These are phyloP conservation scores for Dioscorea alata DNA, from an alignment of 106 monocot species.

Conservation along the genomic window DNA sequence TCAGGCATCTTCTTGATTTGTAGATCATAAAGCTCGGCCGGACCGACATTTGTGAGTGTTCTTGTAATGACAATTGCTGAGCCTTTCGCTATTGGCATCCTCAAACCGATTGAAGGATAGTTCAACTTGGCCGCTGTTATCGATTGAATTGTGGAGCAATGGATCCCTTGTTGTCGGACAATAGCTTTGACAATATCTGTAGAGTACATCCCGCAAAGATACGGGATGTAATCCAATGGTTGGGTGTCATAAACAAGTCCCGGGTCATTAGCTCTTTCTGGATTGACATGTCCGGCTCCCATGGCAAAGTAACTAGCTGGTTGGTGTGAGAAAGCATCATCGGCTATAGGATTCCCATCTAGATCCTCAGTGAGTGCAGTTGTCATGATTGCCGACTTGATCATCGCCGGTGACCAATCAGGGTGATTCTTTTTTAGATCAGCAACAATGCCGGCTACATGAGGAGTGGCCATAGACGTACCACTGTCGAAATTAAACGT, in stretches of 20 bases:
- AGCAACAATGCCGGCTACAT: background rate
- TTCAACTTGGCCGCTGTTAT: background rate
- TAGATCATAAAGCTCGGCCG: background rate
- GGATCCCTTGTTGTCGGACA: too few relatives aligned
- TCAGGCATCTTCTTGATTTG: background rate
- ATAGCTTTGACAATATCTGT: background rate
- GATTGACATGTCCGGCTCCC: constrained; percentile 37
- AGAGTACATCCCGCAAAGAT: constrained; percentile 15
- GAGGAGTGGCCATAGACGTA: constrained; percentile 8
- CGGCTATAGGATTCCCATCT: background rate
- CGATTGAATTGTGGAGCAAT: too few relatives aligned
- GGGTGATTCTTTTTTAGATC: background rate
- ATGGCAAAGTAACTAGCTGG: constrained; percentile 15
- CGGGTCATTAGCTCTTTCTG: constrained; percentile 14
- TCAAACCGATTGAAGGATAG: background rate
- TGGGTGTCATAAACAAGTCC: constrained; percentile 28
- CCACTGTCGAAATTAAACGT: constrained; percentile 24
- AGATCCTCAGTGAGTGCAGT: background rate
- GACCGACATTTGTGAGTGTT: background rate
- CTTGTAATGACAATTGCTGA: background rate
- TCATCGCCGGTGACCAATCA: constrained; percentile 1
- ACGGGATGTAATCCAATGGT: constrained; percentile 23
- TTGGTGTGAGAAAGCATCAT: background rate
- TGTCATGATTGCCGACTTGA: constrained; percentile 7
- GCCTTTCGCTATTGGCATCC: too few relatives aligned